phyloP scores from a whole-genome alignment of 116 monocot species.

The Dioscorea cayenensis region DNA sequence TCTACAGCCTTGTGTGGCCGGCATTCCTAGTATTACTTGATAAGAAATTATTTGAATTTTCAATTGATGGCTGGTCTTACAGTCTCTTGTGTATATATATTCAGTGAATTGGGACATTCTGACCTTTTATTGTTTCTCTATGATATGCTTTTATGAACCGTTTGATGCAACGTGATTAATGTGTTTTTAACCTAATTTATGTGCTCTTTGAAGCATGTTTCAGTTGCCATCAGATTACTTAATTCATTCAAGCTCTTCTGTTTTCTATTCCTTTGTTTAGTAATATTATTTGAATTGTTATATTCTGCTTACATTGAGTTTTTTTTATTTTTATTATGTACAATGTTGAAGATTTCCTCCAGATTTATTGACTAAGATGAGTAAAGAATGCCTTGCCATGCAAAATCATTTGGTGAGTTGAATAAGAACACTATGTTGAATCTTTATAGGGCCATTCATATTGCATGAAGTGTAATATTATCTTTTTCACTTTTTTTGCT shows the following conservation, averaged over 20 bases:
- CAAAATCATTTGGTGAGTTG: slow-evolving; percentile 69
- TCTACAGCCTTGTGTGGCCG: too few species aligned
- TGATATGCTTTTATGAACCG: too few species aligned
- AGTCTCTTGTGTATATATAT: too few species aligned
- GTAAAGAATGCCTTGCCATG: slow-evolving; percentile 68
- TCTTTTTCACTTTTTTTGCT: neutral
- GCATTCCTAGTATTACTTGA: too few species aligned
- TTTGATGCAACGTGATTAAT: too few species aligned
- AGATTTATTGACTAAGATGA: slow-evolving; percentile 51
- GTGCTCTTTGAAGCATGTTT: too few species aligned
- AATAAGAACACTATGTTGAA: neutral
- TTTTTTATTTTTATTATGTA: neutral
- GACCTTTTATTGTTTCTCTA: too few species aligned
- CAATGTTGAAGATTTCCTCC: slow-evolving; percentile 57
- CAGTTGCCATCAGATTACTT: too few species aligned
- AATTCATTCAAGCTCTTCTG: neutral
- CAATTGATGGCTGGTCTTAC: too few species aligned
- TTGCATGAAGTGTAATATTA: neutral
- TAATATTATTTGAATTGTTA: neutral
- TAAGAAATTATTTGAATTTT: too few species aligned
- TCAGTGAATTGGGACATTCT: too few species aligned
- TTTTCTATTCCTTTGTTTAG: neutral
- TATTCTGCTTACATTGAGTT: neutral
- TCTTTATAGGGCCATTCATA: neutral
- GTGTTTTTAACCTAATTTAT: too few species aligned